Conservation (phyloP, 2,329 filamentous ascomycete species). For the Hortaea sp. region DNA sequence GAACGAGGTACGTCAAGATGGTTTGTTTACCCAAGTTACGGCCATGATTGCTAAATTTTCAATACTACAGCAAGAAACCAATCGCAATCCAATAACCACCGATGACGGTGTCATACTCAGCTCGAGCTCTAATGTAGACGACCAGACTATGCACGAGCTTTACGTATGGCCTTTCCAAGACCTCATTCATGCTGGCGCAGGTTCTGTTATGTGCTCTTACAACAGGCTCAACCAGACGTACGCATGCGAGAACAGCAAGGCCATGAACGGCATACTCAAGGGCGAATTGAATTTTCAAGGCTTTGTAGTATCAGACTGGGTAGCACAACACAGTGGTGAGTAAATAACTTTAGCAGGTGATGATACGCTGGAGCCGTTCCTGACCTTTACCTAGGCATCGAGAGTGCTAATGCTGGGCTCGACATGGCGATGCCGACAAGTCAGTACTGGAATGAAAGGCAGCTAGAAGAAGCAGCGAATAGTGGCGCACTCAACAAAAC, state of each 20-base stretch:
- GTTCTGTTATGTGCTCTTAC: constrained; percentile 30
- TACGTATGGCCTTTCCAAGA: constrained; percentile 49
- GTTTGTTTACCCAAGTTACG: not conserved
- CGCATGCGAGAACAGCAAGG: constrained; percentile 60
- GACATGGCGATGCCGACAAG: constrained; percentile 59
- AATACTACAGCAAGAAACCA: constrained; percentile 36
- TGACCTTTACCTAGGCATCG: constrained; percentile 37
- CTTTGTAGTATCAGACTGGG: constrained; percentile 61
- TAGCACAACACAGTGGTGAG: not conserved
- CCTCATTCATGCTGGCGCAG: constrained; percentile 37
- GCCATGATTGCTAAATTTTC: not conserved
- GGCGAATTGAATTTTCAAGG: constrained; percentile 67
- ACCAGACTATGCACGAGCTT: constrained; percentile 59
- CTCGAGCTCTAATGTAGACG: constrained; percentile 47
- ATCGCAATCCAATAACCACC: constrained; percentile 33
- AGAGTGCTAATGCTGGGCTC: constrained; percentile 51
- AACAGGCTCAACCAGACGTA: constrained; percentile 32
- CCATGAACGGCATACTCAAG: constrained; percentile 60
- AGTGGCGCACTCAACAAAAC: constrained; percentile 49
- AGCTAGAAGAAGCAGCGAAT: constrained; percentile 46
- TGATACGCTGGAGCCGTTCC: too few relatives aligned
- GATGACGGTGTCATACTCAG: constrained; percentile 14
- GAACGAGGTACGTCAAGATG: constrained; percentile 35
- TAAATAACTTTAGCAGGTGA: too few relatives aligned
- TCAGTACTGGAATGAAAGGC: constrained; percentile 23